Evolutionary conservation across 1,139 yeast genomes (phyloP).

Genomic region (Suhomyces bribrorum): DNA sequence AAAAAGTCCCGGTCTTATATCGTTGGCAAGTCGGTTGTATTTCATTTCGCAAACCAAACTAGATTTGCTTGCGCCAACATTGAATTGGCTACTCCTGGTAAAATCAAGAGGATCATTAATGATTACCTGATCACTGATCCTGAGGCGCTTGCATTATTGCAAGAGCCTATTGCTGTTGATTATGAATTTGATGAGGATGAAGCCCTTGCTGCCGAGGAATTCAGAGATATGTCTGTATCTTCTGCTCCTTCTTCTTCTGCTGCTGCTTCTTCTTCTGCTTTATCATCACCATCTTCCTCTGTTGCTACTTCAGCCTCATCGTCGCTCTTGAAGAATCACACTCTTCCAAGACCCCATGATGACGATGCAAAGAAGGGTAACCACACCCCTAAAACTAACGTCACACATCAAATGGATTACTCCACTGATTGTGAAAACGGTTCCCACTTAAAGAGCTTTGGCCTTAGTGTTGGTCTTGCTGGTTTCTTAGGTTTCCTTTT

Average conservation of each 20-base stretch:
- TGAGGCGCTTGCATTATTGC: constrained; percentile 12
- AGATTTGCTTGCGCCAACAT: constrained; percentile 63
- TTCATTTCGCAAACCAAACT: constrained; percentile 51
- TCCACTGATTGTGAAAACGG: constrained; percentile 20
- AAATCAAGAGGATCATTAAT: constrained; percentile 27
- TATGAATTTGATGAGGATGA: constrained; percentile 18
- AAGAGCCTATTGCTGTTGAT: constrained; percentile 17
- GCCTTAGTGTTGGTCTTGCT: constrained; percentile 23
- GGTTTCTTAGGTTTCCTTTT: constrained; percentile 24
- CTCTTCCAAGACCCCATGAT: neutral
- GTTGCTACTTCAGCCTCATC: neutral
- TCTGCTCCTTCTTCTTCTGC: too few species aligned
- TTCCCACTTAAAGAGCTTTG: constrained; percentile 14
- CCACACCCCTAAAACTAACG: constrained; percentile 4
- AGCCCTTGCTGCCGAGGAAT: constrained; percentile 18
- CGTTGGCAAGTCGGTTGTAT: constrained; percentile 53
- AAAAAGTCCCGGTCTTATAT: constrained; percentile 48
- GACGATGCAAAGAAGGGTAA: neutral
- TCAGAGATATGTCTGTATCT: too few species aligned
- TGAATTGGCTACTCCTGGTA: constrained; percentile 30
- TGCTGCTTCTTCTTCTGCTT: too few species aligned
- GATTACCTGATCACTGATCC: constrained; percentile 22
- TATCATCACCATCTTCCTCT: too few species aligned
- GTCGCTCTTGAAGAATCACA: too few species aligned
- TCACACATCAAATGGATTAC: neutral